These are phyloP conservation scores for Ascocoryne sarcoides DNA, from an alignment of 2,329 filamentous ascomycete species.

Conservation along the genomic window DNA sequence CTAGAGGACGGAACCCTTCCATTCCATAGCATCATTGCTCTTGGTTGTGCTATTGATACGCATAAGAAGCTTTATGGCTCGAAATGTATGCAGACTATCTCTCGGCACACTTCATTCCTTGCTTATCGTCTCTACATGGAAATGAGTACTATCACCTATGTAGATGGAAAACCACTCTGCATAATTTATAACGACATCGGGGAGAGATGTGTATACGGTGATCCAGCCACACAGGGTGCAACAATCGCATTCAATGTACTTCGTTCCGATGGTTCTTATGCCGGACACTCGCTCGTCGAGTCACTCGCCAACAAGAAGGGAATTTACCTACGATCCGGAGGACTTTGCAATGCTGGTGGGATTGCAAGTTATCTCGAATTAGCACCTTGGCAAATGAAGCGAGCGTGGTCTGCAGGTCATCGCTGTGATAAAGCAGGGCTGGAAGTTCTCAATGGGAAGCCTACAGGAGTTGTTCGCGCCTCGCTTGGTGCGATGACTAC, in stretches of 20 bases:
- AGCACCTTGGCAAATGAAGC: conserved; percentile 70
- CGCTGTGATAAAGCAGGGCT: conserved; percentile 71
- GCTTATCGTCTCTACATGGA: conserved; percentile 47
- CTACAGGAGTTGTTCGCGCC: conserved; percentile 75
- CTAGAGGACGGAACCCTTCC: conserved; percentile 88
- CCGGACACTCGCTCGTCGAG: conserved; percentile 75
- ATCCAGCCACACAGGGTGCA: conserved; percentile 46
- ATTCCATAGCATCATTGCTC: conserved; percentile 78
- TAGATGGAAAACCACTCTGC: conserved; percentile 40
- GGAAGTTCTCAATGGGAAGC: conserved; percentile 65
- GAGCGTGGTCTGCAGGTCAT: conserved; percentile 76
- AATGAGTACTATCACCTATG: conserved; percentile 54
- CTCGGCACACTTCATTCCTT: conserved; percentile 61
- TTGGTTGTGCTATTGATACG: conserved; percentile 63
- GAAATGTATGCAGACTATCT: conserved; percentile 59
- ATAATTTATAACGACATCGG: conserved; percentile 26
- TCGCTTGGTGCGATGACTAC: conserved; percentile 90
- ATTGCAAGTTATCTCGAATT: conserved; percentile 63
- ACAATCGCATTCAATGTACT: conserved; percentile 76
- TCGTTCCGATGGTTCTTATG: conserved; percentile 60
- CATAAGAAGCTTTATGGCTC: conserved; percentile 62
- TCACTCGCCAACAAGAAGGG: conserved; percentile 71
- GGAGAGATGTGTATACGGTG: conserved; percentile 22
- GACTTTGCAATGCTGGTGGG: conserved; percentile 85
- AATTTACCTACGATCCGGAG: conserved; percentile 79